phyloP scores from a whole-genome alignment of 202 grass and related monocot species.

The Carex arenaria region DNA sequence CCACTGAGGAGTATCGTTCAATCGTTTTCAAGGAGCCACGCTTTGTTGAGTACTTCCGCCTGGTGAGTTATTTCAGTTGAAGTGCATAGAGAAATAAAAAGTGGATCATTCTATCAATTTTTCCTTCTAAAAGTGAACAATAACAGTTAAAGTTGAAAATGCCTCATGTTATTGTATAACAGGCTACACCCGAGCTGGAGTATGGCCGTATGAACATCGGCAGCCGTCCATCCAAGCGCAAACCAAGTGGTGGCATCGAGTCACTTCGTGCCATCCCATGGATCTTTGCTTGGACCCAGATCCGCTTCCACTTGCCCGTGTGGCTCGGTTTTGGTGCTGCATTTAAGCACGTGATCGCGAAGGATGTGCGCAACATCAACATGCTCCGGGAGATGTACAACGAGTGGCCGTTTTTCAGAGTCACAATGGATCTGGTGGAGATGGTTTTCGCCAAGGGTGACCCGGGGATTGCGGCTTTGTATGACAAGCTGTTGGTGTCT shows the following conservation, averaged over 20 bases:
- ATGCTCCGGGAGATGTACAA: constrained; percentile 96
- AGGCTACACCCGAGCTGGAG: constrained; percentile 90
- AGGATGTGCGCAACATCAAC: constrained; percentile 83
- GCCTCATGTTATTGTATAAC: constrained; percentile 1
- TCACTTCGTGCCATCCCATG: constrained; percentile 96
- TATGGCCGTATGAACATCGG: constrained; percentile 99
- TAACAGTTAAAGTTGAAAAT: neutral
- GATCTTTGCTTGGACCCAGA: constrained; percentile 99
- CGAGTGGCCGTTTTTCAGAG: constrained; percentile 93
- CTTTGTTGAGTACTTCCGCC: constrained; percentile 95
- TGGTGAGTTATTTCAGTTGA: constrained; percentile 42
- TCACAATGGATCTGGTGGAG: constrained; percentile 90
- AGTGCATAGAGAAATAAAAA: neutral
- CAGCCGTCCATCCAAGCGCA: constrained; percentile 88
- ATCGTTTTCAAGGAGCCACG: constrained; percentile 92
- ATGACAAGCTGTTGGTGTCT: constrained; percentile 81
- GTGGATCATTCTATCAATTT: neutral
- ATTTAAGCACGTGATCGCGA: constrained; percentile 78
- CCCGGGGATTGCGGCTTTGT: constrained; percentile 85
- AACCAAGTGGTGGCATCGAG: constrained; percentile 90
- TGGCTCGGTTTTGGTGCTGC: constrained; percentile 93
- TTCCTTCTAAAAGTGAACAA: neutral
- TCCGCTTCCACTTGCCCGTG: constrained; percentile 84
- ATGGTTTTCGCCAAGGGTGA: constrained; percentile 99
- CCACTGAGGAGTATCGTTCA: constrained; percentile 87